These are phyloP conservation scores for Podila minutissima DNA, from an alignment of 192 early-diverging fungal species.

Conservation along the genomic window DNA sequence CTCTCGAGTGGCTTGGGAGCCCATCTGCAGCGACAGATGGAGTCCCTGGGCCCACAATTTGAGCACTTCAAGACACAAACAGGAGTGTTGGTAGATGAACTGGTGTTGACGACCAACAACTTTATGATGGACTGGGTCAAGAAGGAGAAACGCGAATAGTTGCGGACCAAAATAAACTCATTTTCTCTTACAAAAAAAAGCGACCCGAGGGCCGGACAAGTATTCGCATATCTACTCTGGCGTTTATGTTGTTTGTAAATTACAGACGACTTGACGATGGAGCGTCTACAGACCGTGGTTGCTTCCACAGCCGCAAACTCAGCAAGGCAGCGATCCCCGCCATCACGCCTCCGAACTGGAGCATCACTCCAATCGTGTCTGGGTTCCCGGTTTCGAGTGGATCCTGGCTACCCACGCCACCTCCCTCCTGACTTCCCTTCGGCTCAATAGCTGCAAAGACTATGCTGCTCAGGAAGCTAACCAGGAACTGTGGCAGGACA, in stretches of 20 bases:
- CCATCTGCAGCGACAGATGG: constrained; percentile 9
- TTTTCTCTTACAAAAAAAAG: too few relatives aligned
- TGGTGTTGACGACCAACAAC: constrained; percentile 13
- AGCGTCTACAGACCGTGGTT: constrained; percentile 2
- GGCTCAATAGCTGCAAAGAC: constrained; percentile 83
- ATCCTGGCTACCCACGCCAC: background rate
- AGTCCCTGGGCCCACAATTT: constrained; percentile 17
- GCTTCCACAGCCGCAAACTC: constrained; percentile 48
- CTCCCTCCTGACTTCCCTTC: background rate
- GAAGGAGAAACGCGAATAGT: constrained; percentile 38
- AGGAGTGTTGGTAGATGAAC: constrained; percentile 19
- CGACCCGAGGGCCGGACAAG: too few relatives aligned
- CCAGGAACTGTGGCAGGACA: constrained; percentile 92
- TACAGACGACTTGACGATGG: too few relatives aligned
- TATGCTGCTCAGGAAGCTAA: constrained; percentile 83
- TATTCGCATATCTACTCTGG: too few relatives aligned
- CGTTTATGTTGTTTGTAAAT: too few relatives aligned
- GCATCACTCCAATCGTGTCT: constrained; percentile 64
- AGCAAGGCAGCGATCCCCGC: constrained; percentile 59
- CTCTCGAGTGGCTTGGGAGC: constrained; percentile 22
- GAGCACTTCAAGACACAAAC: constrained; percentile 25
- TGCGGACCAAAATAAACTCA: background rate
- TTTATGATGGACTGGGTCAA: constrained; percentile 51
- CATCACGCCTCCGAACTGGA: constrained; percentile 66
- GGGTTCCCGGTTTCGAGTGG: background rate